Conservation (phyloP, 371 early-diverging fungal species). For the Mortierella sp. region DNA sequence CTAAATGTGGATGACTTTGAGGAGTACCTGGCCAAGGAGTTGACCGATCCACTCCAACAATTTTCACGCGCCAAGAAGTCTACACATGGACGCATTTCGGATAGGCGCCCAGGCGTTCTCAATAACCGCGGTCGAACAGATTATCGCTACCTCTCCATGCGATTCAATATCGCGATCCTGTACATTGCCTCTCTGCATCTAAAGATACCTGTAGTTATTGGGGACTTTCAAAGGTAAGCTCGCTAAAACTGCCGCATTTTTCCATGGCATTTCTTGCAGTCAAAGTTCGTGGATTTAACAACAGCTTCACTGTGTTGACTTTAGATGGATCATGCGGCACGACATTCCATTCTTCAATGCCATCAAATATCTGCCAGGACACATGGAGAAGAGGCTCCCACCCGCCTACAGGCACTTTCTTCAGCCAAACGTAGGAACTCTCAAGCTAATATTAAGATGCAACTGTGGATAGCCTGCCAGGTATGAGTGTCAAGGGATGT, state of each 20-base stretch:
- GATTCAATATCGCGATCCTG: conserved; percentile 23
- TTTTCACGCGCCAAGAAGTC: background rate
- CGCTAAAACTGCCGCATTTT: background rate
- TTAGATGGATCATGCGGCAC: conserved; percentile 33
- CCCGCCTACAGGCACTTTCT: background rate
- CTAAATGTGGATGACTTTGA: background rate
- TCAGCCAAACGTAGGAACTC: conserved; percentile 21
- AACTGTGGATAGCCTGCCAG: background rate
- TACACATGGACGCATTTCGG: background rate
- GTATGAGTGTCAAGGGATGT: background rate
- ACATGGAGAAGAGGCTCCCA: conserved; percentile 17
- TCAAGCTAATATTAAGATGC: background rate
- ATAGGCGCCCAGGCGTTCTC: background rate
- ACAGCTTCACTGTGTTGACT: too few species aligned
- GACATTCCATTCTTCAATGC: conserved; percentile 33
- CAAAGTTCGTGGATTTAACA: too few species aligned
- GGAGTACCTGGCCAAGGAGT: background rate
- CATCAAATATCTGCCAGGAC: conserved; percentile 12
- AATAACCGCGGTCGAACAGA: background rate
- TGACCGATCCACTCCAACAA: background rate
- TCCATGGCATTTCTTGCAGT: background rate
- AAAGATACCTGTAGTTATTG: conserved; percentile 39
- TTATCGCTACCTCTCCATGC: background rate
- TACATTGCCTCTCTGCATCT: conserved; percentile 39
- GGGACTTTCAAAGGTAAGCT: conserved; percentile 39